phyloP scores from a whole-genome alignment of 306 rosid species.

The Vigna hirtella region DNA sequence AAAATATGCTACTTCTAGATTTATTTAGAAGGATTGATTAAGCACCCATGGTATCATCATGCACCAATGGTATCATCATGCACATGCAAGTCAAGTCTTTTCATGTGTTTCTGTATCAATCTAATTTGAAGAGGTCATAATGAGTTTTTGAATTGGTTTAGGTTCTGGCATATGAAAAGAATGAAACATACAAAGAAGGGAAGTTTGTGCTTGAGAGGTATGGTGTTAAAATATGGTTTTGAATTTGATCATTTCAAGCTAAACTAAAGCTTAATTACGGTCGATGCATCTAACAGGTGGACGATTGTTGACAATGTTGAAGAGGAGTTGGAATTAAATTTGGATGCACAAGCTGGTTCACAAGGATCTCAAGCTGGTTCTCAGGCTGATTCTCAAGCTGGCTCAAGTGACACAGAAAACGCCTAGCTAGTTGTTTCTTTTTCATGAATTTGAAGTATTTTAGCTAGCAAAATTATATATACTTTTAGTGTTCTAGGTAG shows the following conservation, averaged over 20 bases:
- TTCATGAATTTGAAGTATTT: conserved; percentile 22
- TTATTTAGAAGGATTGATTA: conserved; percentile 21
- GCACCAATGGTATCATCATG: conserved; percentile 4
- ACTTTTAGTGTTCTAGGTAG: conserved; percentile 40
- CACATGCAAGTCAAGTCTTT: conserved; percentile 1
- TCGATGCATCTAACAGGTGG: conserved; percentile 56
- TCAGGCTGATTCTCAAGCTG: conserved; percentile 43
- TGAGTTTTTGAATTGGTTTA: conserved; percentile 45
- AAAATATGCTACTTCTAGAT: conserved; percentile 16
- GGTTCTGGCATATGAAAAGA: conserved; percentile 79
- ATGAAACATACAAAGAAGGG: conserved; percentile 80
- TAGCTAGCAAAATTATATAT: conserved; percentile 44
- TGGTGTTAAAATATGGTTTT: conserved; percentile 19
- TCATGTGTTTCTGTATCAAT: background rate
- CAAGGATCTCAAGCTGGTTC: conserved; percentile 53
- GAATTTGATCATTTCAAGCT: conserved; percentile 23
- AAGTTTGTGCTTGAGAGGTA: conserved; percentile 87
- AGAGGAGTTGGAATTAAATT: conserved; percentile 58
- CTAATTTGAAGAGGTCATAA: conserved; percentile 1
- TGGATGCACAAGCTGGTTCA: conserved; percentile 64
- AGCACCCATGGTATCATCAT: background rate
- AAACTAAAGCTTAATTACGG: conserved; percentile 10
- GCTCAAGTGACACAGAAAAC: conserved; percentile 76
- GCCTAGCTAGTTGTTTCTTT: conserved; percentile 52
- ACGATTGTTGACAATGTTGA: conserved; percentile 62